Conservation (phyloP, 768 basidiomycete genomes). For the Suillus sp. region DNA sequence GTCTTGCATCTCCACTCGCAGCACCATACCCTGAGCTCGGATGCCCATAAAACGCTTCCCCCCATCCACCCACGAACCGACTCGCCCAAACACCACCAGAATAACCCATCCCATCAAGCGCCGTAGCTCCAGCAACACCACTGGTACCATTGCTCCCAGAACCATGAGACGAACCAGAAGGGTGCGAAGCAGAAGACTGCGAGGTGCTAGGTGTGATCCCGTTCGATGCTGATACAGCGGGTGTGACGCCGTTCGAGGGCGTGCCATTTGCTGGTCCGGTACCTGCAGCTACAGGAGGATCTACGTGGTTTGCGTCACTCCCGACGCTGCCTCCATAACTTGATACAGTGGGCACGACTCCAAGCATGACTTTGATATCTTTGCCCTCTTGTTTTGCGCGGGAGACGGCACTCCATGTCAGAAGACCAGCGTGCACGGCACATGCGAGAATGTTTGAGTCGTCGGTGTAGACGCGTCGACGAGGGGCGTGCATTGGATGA, state of each 20-base stretch:
- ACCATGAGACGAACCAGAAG: slow-evolving; percentile 14
- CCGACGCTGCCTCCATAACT: slow-evolving; percentile 48
- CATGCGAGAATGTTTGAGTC: slow-evolving; percentile 74
- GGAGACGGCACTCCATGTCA: slow-evolving; percentile 45
- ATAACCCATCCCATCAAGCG: slow-evolving; percentile 26
- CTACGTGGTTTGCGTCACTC: slow-evolving; percentile 44
- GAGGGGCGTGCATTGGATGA: slow-evolving; percentile 31
- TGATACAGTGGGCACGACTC: slow-evolving; percentile 40
- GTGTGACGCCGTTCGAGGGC: slow-evolving; percentile 21
- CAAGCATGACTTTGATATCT: slow-evolving; percentile 45
- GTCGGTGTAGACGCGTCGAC: slow-evolving; percentile 72
- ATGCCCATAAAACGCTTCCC: slow-evolving; percentile 37
- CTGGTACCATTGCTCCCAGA: slow-evolving; percentile 18
- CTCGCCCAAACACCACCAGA: slow-evolving; percentile 36
- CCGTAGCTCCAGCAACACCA: slow-evolving; percentile 31
- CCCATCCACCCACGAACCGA: slow-evolving; percentile 47
- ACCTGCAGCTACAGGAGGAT: slow-evolving; percentile 8
- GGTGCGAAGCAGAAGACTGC: slow-evolving; percentile 21
- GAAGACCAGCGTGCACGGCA: slow-evolving; percentile 64
- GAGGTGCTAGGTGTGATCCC: slow-evolving; percentile 26
- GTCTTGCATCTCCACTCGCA: slow-evolving; percentile 21
- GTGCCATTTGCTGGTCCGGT: slow-evolving; percentile 24
- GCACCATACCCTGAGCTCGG: slow-evolving; percentile 30
- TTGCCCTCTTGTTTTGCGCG: slow-evolving; percentile 39
- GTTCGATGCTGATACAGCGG: slow-evolving; percentile 13